Conservation (phyloP, 2,329 filamentous ascomycete species). For the Aureobasidium vineae region DNA sequence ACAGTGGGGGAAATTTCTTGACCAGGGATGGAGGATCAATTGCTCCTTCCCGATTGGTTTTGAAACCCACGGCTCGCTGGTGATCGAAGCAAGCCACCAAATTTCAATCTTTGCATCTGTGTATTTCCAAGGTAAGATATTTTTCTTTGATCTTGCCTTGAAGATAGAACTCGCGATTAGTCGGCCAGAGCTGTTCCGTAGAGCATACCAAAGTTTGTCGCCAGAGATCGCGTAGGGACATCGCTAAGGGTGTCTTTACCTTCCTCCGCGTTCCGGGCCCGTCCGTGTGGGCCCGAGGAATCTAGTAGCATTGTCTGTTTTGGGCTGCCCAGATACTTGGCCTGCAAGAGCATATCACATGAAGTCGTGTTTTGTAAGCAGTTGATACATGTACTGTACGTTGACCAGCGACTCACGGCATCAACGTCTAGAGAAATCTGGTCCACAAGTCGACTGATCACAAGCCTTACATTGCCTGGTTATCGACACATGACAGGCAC, state of each 20-base stretch:
- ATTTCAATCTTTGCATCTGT: neutral
- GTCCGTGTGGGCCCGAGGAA: neutral
- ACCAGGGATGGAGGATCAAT: slow-evolving; percentile 14
- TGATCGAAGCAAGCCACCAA: slow-evolving; percentile 9
- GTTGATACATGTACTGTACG: neutral
- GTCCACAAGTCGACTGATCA: neutral
- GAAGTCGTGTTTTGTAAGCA: neutral
- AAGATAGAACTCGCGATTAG: neutral
- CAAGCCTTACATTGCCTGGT: neutral
- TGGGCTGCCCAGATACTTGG: neutral
- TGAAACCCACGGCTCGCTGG: slow-evolving; percentile 5
- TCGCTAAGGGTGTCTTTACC: neutral
- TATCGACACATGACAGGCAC: neutral
- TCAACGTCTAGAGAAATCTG: neutral
- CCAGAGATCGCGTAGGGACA: neutral
- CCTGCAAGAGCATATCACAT: neutral
- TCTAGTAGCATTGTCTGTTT: slow-evolving; percentile 9
- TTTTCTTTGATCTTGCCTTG: neutral
- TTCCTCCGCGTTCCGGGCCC: neutral
- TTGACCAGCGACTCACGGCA: neutral
- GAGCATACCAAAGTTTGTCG: neutral
- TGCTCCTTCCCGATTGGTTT: slow-evolving; percentile 20
- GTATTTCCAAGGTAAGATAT: neutral
- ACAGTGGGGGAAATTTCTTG: neutral
- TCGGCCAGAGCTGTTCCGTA: neutral